Evolutionary conservation across 257 asterid species (phyloP), one percentile per base, ranked within the genome.

Genomic region (Penstemon newberryi): DNA sequence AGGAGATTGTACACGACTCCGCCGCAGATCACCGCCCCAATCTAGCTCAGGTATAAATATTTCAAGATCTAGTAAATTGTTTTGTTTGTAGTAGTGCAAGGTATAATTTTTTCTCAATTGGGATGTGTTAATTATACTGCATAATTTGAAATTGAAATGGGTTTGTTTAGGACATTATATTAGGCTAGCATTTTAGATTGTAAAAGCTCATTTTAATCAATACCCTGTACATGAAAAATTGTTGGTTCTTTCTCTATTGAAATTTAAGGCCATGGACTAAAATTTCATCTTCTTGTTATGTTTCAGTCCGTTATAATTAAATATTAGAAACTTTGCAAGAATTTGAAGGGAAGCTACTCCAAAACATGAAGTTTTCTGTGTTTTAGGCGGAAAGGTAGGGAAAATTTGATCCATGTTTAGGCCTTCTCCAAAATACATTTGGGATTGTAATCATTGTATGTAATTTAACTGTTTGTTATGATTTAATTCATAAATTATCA

Each of bases 21-120:
- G 86, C 89, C 66, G 84, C 89, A 19, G 87, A 89, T 72, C 98
- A 85, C 58, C 94, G 96, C 49, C 80, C 83, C 10, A 18, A 77
- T 54, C 76, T 68, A 5, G 79, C 86, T 77, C 92, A 73, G 95
- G 95, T 78, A 70, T 64, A 6, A 36, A 25, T 25, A 25, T 62
- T 47, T 61, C 50, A 8, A 47, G 76, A 67, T 70, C 78, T 53
- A 8, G 11, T 66, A 25, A 25, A 25, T 25, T 25, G 33, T 64
- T 60, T 57, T 10, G 46, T 43, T 59, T 46, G 46, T 52, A 61
- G 19, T 15, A 5, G 54, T 42, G 64, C 65, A 63, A 63, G 57
- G 67, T 55, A 46, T 49, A 4, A 8, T 19, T 47, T 3, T 46
- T 47, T 66, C 33, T 37, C 6, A 50, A 56, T 5, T 45, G 33